Base-by-base conservation (phyloP, 371 early-diverging fungal genomes). In the Mortierella polycephala region DNA sequence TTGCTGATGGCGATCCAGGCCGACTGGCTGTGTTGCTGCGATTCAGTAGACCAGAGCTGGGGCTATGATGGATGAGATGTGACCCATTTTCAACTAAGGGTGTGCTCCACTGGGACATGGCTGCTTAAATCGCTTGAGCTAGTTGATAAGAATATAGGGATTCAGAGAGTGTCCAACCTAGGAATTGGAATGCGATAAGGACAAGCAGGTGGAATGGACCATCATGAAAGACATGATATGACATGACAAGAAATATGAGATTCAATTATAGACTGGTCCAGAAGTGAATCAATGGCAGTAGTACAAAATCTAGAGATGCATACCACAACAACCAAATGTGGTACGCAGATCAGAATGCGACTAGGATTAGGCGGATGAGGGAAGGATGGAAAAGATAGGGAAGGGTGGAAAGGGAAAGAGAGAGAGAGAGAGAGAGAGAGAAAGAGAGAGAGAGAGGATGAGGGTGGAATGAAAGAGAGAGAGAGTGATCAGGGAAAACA, bases 11-110 rank as follows among this genome's bases (percentile, higher is more conserved):
- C 1, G 80, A 79, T 0, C 67, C 64, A 10, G 80, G 80, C 50
- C 80, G 57, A 18, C 74, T 73, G 56, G 80, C 69, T 8, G 73
- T 69, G 21, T 79, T 79, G 58, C 59, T 64, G 37, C 69, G 65
- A 42, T 65, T 69, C 41, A 69, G 59, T 39, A 73, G 57, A 46
- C 65, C 55, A 7, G 74, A 57, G 50, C 64, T 79, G 23, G 74
- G 62, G 49, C 73, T 68, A 49, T 65, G 64, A 54, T 60, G 73
- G 57, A 21, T 46, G 53, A 57, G 58, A 37, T 62, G 63, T 16
- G 58, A 10, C 52, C 57, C 52, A 55, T 56, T 64, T 53, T 66
- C 70, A 10, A 58, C 61, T 5, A 49, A 21, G 18, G 62, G 69
- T 9, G 68, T 37, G 49, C 13, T 37, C 69, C 72, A 60, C 40